Percentiles rank a stretch among this genome's conserved stretches.
These are phyloP conservation scores for Daldinia eschscholtzii DNA, from an alignment of 2,329 filamentous ascomycete genomes.

Conservation along the genomic window DNA sequence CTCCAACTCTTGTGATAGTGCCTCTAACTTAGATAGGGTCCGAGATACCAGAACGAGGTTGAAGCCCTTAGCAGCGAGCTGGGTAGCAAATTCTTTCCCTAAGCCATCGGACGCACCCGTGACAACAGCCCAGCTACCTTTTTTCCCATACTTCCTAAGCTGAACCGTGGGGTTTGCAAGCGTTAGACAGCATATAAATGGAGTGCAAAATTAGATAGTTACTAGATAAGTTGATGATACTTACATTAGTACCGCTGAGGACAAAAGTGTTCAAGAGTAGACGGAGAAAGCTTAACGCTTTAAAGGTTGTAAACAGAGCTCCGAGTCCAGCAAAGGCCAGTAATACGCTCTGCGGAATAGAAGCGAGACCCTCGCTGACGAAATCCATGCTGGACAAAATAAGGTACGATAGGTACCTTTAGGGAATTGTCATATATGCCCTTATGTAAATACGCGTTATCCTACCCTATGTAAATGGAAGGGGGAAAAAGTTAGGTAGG, in stretches of 20 bases:
- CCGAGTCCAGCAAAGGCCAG: conserved; percentile 67
- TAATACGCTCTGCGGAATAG: conserved; percentile 61
- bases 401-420: not conserved
- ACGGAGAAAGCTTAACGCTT: conserved; percentile 69
- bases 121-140: conserved; percentile 92
- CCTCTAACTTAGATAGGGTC: conserved; percentile 89
- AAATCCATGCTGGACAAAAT: conserved; percentile 49
- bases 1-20: conserved; percentile 80
- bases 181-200: conserved; percentile 36
- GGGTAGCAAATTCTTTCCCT: conserved; percentile 93
- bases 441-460: not conserved
- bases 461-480: not conserved
- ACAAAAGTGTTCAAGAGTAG: conserved; percentile 77
- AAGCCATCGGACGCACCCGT: conserved; percentile 97
- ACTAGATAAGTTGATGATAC: conserved; percentile 45
- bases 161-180: conserved; percentile 54
- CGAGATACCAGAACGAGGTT: conserved; percentile 95
- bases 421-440: not conserved
- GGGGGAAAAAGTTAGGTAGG: not conserved
- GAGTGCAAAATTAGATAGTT: not conserved
- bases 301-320: conserved; percentile 68
- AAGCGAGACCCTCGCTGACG: conserved; percentile 52
- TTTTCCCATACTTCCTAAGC: conserved; percentile 91
- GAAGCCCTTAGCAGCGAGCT: conserved; percentile 92
- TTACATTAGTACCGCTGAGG: conserved; percentile 72